Base-by-base conservation (phyloP, 768 basidiomycete genomes). In the Calocera viscosa region DNA sequence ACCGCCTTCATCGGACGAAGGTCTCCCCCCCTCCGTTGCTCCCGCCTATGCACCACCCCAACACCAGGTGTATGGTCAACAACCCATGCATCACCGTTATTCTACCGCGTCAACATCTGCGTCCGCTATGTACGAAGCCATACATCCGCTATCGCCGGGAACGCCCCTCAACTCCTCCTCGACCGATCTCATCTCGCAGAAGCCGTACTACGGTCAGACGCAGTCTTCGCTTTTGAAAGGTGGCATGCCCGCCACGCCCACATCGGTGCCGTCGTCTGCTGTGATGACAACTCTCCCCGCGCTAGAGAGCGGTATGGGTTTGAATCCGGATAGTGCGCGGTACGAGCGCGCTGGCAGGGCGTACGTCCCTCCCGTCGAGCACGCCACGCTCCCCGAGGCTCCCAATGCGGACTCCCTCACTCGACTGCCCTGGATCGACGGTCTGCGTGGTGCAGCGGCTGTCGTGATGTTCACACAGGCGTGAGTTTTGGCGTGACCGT, bases 361-460 rank as follows among this genome's bases (percentile, higher is more conserved):
- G 2, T 60, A 60, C 30, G 19, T 60, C 14, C 53, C 53, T 12
- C 53, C 53, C 16, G 53, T 60, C 26, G 53, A 60, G 53, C 53
- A 60, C 14, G 53, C 53, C 2, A 60, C 53, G 30, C 30, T 60
- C 10, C 53, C 53, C 22, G 53, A 64, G 26, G 34, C 64, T 64
- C 64, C 64, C 2, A 33, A 40, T 22, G 3, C 33, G 19, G 64
- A 64, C 11, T 35, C 33, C 16, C 70, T 69, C 41, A 74, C 73
- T 68, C 72, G 73, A 28, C 68, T 73, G 67, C 72, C 71, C 49
- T 74, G 73, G 73, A 74, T 74, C 64, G 73, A 74, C 65, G 73
- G 73, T 35, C 65, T 74, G 7, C 69, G 73, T 24, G 73, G 73
- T 64, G 63, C 73, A 64, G 73, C 73, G 11, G 70, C 70, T n/a